phyloP scores from a whole-genome alignment of 768 basidiomycete genomes.

The Pisolithus albus region DNA sequence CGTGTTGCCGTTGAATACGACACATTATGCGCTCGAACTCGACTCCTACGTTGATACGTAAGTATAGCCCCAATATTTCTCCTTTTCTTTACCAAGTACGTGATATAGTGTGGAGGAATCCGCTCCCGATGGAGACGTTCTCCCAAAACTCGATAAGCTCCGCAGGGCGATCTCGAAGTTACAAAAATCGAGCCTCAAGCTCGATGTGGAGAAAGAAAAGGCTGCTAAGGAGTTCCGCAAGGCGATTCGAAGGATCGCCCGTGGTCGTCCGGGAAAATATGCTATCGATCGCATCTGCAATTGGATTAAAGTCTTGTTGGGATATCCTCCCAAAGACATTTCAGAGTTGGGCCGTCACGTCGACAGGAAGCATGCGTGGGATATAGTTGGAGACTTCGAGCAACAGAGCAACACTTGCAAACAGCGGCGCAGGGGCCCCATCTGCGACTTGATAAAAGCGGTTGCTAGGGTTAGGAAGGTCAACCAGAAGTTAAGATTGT shows the following conservation, averaged over 20 bases:
- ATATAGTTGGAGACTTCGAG: neutral
- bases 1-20: slow-evolving; percentile 68
- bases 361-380: slow-evolving; percentile 2
- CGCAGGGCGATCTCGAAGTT: slow-evolving; percentile 41
- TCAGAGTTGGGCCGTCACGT: neutral
- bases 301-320: slow-evolving; percentile 23
- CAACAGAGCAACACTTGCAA: slow-evolving; percentile 5
- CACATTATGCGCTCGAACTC: slow-evolving; percentile 68
- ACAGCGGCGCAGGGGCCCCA: slow-evolving; percentile 24
- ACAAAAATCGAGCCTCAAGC: slow-evolving; percentile 42
- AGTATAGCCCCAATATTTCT: slow-evolving; percentile 19
- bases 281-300: slow-evolving; percentile 9
- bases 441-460: slow-evolving; percentile 47
- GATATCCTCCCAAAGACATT: neutral
- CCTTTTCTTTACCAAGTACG: slow-evolving; percentile 11
- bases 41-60: slow-evolving; percentile 55
- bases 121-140: slow-evolving; percentile 12
- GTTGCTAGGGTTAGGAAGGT: slow-evolving; percentile 49
- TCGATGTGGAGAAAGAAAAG: slow-evolving; percentile 52
- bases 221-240: slow-evolving; percentile 48
- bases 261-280: neutral
- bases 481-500: slow-evolving; percentile 61
- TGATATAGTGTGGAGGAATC: slow-evolving; percentile 46
- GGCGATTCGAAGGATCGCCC: slow-evolving; percentile 31
- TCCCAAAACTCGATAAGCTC: slow-evolving; percentile 36